A percentile compares a stretch with the other conserved stretches of the same genome.
Conservation (phyloP, 2,329 filamentous ascomycete genomes). For the Aschersonia sp. region DNA sequence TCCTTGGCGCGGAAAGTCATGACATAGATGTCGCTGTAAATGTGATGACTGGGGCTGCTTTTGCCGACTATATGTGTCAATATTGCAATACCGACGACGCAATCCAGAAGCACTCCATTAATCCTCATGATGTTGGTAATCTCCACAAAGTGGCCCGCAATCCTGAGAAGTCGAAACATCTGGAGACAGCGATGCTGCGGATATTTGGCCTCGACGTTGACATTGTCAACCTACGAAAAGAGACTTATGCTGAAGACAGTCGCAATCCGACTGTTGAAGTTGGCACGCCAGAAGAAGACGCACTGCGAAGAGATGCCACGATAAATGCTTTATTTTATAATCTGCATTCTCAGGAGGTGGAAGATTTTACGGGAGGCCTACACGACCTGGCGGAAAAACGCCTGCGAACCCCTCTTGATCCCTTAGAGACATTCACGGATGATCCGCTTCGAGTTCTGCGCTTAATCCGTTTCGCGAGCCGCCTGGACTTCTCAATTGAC, state of each 20-base stretch:
- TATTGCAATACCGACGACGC: conserved; percentile 37
- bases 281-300: conserved; percentile 83
- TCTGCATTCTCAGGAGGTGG: conserved; percentile 60
- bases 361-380: conserved; percentile 76
- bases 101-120: conserved; percentile 2
- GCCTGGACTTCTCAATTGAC: conserved; percentile 69
- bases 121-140: conserved; percentile 1
- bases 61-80: conserved; percentile 53
- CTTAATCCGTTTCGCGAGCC: conserved; percentile 79
- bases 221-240: conserved; percentile 85
- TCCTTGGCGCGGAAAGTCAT: conserved; percentile 56
- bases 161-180: conserved; percentile 6
- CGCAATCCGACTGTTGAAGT: conserved; percentile 42
- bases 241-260: conserved; percentile 68
- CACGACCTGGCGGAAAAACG: conserved; percentile 57
- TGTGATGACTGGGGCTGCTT: conserved; percentile 67
- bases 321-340: conserved; percentile 97
- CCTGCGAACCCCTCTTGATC: conserved; percentile 76
- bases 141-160: conserved; percentile 6
- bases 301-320: conserved; percentile 76
- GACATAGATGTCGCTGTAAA: conserved; percentile 83
- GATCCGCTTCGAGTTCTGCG: conserved; percentile 80
- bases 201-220: conserved; percentile 29
- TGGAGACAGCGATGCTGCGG: conserved; percentile 7
- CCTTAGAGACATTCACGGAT: conserved; percentile 85